Percentiles rank a stretch among this genome's conserved stretches.
These are phyloP conservation scores for Tephrocybe rancida DNA, from an alignment of 768 basidiomycete species.

Conservation along the genomic window DNA sequence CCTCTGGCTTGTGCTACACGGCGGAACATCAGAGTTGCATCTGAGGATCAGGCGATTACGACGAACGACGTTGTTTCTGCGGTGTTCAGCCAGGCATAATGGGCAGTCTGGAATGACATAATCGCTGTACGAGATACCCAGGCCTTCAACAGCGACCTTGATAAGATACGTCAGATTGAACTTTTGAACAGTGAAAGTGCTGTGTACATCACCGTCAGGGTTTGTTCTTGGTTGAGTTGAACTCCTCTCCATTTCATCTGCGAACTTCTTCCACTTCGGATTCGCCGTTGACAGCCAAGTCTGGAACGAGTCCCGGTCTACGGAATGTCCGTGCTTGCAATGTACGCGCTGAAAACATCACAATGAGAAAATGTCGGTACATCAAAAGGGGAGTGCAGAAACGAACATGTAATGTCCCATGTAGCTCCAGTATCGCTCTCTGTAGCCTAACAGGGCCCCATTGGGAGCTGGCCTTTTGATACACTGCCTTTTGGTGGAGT, in stretches of 20 bases:
- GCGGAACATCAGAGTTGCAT: conserved; percentile 1
- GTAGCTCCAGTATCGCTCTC: conserved; percentile 73
- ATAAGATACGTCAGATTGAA: neutral
- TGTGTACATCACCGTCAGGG: conserved; percentile 87
- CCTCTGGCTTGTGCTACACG: conserved; percentile 74
- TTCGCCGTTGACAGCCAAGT: conserved; percentile 70
- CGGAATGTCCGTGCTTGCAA: conserved; percentile 73
- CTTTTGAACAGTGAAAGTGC: conserved; percentile 1
- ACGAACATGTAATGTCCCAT: conserved; percentile 82
- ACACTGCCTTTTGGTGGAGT: conserved; percentile 81
- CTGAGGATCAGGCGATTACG: neutral
- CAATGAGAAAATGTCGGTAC: neutral
- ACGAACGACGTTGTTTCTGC: conserved; percentile 61
- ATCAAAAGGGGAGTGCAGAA: neutral
- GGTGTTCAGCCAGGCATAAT: conserved; percentile 60
- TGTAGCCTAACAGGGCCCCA: conserved; percentile 41
- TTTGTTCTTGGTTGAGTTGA: conserved; percentile 75
- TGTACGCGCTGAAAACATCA: conserved; percentile 63
- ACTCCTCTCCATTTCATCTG: conserved; percentile 61
- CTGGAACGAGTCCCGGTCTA: conserved; percentile 73
- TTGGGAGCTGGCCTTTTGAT: conserved; percentile 26
- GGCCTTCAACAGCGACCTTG: conserved; percentile 75
- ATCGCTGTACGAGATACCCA: conserved; percentile 71
- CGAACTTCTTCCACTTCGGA: conserved; percentile 76
- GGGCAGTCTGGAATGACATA: conserved; percentile 84